These are phyloP conservation scores for Plasmodium gonderi DNA, from an alignment of 169 alveolate genomes.

Conservation along the genomic window DNA sequence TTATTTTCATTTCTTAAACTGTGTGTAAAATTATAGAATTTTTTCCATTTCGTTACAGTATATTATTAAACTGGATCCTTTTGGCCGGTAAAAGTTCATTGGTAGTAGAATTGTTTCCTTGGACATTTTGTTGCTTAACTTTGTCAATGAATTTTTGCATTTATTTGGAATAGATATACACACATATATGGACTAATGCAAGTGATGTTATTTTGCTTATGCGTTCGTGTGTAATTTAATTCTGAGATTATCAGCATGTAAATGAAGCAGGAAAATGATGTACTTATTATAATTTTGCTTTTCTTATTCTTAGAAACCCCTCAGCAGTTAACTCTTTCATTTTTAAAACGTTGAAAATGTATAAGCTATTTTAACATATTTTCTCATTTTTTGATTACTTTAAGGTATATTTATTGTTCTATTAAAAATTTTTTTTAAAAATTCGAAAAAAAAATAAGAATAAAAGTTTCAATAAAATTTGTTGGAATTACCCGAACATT, in stretches of 20 bases:
- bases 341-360: background rate
- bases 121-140: constrained; percentile 58
- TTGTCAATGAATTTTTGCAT: constrained; percentile 72
- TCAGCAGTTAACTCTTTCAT: too few relatives aligned
- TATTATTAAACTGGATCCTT: constrained; percentile 45
- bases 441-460: constrained; percentile 12
- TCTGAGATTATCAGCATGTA: background rate
- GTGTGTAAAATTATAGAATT: background rate
- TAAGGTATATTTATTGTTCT: constrained; percentile 6
- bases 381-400: background rate
- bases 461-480: background rate
- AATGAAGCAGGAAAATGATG: too few relatives aligned
- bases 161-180: background rate
- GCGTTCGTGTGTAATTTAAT: background rate
- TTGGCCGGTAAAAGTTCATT: constrained; percentile 27
- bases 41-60: constrained; percentile 23
- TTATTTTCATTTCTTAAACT: background rate
- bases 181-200: background rate
- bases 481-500: background rate
- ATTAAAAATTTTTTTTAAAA: constrained; percentile 24
- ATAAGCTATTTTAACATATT: background rate
- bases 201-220: background rate
- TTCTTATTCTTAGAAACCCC: too few relatives aligned
- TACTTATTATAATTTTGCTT: too few relatives aligned
- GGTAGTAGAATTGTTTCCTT: constrained; percentile 3